A percentile compares a stretch with the other conserved stretches of the same genome.
Conservation (phyloP, 192 early-diverging fungal genomes). For the Dissophora ornata region DNA sequence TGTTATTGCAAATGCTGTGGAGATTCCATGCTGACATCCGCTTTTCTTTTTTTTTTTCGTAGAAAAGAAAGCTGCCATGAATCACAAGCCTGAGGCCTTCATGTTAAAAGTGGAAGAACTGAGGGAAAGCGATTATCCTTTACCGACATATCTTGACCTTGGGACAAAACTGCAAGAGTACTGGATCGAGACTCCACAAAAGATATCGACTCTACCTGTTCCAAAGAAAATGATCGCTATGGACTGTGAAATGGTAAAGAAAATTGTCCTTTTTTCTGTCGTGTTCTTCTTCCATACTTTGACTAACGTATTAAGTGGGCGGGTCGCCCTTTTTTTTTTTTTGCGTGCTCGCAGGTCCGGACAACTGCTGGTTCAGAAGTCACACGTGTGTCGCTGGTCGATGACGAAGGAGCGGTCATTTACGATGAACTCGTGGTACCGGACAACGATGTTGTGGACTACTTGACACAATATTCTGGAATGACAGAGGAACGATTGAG, state of each 20-base stretch:
- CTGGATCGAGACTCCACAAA: slow-evolving; percentile 31
- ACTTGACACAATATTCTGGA: slow-evolving; percentile 66
- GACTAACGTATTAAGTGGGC: background rate
- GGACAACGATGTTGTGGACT: slow-evolving; percentile 60
- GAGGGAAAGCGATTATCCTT: slow-evolving; percentile 23
- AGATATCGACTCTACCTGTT: background rate
- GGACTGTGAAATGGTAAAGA: slow-evolving; percentile 77
- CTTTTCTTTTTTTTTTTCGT: background rate
- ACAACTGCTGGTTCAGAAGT: slow-evolving; percentile 57
- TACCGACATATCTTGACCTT: slow-evolving; percentile 25
- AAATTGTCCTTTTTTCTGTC: too few species aligned
- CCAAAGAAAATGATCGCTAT: slow-evolving; percentile 55
- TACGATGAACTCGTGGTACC: slow-evolving; percentile 66
- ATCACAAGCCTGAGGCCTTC: slow-evolving; percentile 3
- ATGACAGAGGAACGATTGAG: slow-evolving; percentile 63
- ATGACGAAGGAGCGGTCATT: slow-evolving; percentile 54
- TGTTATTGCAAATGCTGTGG: too few species aligned
- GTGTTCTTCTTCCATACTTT: background rate
- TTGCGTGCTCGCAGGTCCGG: slow-evolving; percentile 20
- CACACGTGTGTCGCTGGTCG: slow-evolving; percentile 64
- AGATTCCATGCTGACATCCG: too few species aligned
- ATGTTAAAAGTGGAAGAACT: slow-evolving; percentile 23
- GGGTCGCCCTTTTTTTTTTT: too few species aligned
- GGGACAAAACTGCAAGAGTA: background rate
- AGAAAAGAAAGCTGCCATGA: slow-evolving; percentile 2